A percentile compares a stretch with the other conserved stretches of the same genome.
Evolutionary conservation across 192 early-diverging fungal species (phyloP).

Genomic region (Coemansia sp.): DNA sequence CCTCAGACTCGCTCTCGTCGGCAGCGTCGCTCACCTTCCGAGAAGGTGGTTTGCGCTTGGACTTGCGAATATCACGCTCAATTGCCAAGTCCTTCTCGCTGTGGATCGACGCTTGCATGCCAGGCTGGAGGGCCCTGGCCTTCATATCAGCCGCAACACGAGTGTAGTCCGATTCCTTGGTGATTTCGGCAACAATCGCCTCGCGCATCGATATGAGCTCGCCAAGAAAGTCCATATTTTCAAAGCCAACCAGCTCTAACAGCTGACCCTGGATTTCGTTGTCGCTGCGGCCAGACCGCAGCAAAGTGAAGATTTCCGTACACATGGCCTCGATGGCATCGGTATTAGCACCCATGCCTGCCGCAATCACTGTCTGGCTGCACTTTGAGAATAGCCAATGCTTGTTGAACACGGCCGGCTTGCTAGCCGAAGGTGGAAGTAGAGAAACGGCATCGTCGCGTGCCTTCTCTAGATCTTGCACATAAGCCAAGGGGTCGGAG

Average conservation of each 20-base stretch:
- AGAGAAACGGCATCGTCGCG: not conserved
- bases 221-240: conserved; percentile 49
- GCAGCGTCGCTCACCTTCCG: not conserved
- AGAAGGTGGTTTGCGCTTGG: conserved; percentile 23
- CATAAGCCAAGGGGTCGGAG: conserved; percentile 25
- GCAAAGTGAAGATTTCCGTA: conserved; percentile 23
- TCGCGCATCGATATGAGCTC: conserved; percentile 36
- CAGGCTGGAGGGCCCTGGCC: conserved; percentile 17
- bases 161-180: conserved; percentile 30
- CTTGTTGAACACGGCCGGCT: conserved; percentile 8
- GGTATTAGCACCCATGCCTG: conserved; percentile 10
- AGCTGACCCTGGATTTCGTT: conserved; percentile 49
- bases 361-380: conserved; percentile 13
- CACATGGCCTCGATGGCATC: conserved; percentile 36
- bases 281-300: conserved; percentile 41
- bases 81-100: conserved; percentile 33
- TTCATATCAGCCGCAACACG: conserved; percentile 21
- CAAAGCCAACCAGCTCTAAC: conserved; percentile 52
- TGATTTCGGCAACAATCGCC: conserved; percentile 32
- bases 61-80: conserved; percentile 33
- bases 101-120: conserved; percentile 34
- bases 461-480: conserved; percentile 25
- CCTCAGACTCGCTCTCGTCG: conserved; percentile 10
- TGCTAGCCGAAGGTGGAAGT: not conserved
- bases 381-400: conserved; percentile 40